These are phyloP conservation scores for Eryngium alpinum DNA, from an alignment of 140 eudicot genomes.

Conservation along the genomic window DNA sequence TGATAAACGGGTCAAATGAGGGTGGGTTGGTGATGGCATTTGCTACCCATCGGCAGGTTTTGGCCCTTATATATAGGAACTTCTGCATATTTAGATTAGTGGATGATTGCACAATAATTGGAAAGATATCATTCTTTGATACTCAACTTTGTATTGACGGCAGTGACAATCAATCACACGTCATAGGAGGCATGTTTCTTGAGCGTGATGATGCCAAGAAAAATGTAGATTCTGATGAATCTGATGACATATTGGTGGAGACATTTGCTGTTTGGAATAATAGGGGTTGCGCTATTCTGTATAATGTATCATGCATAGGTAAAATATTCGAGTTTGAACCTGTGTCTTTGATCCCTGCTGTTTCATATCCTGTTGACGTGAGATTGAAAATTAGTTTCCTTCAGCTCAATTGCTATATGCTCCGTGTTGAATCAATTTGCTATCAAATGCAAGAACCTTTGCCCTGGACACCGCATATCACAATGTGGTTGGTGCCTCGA, in stretches of 20 bases:
- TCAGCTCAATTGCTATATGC: conserved; percentile 40
- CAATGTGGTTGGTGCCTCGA: conserved; percentile 55
- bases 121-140: conserved; percentile 52
- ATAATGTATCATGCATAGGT: conserved; percentile 51
- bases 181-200: conserved; percentile 69
- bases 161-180: conserved; percentile 28
- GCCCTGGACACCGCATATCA: conserved; percentile 68
- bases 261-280: conserved; percentile 72
- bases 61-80: conserved; percentile 54
- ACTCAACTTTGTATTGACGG: conserved; percentile 32
- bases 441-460: conserved; percentile 40
- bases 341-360: conserved; percentile 46
- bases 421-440: conserved; percentile 65
- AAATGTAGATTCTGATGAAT: conserved; percentile 17
- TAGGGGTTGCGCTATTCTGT: conserved; percentile 53
- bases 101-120: conserved; percentile 46
- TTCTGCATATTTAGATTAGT: conserved; percentile 57
- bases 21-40: conserved; percentile 51
- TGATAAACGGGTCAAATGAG: conserved; percentile 35
- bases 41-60: conserved; percentile 55
- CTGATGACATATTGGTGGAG: conserved; percentile 26
- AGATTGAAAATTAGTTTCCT: conserved; percentile 47
- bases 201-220: conserved; percentile 26
- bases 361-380: conserved; percentile 37
- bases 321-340: conserved; percentile 42